These are phyloP conservation scores for Phytophthora citrophthora DNA, from an alignment of 352 stramenopile genomes.

Conservation along the genomic window DNA sequence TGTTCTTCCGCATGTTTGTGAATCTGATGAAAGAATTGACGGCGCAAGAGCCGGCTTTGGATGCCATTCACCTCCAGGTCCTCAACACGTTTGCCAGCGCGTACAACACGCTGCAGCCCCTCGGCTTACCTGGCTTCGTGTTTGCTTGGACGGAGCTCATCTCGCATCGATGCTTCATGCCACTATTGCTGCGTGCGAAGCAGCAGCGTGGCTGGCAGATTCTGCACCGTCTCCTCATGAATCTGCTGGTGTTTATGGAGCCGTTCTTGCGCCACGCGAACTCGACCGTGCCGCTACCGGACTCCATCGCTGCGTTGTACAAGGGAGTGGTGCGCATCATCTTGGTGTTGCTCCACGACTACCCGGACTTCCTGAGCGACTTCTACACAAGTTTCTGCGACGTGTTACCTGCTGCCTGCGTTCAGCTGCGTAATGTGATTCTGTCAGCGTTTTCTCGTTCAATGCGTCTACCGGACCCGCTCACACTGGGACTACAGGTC, in stretches of 20 bases:
- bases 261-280: conserved; percentile 93
- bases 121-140: conserved; percentile 96
- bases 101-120: conserved; percentile 97
- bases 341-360: conserved; percentile 98
- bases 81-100: conserved; percentile 97
- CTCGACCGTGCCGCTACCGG: conserved; percentile 76
- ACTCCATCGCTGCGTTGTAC: conserved; percentile 96
- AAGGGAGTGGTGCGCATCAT: conserved; percentile 98
- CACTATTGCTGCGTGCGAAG: conserved; percentile 94
- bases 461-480: conserved; percentile 97
- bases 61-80: conserved; percentile 95
- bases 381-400: conserved; percentile 99
- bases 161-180: conserved; percentile 98
- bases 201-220: conserved; percentile 97
- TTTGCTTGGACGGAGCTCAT: conserved; percentile 99
- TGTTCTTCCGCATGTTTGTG: conserved; percentile 98
- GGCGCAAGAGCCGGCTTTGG: conserved; percentile 92
- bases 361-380: conserved; percentile 97
- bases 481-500: conserved; percentile 98
- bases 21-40: conserved; percentile 98
- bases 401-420: conserved; percentile 95
- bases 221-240: conserved; percentile 97
- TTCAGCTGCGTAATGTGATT: conserved; percentile 99
- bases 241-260: conserved; percentile 98
- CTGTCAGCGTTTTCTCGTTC: conserved; percentile 97